Evolutionary conservation across 495 filamentous ascomycete species (phyloP), one percentile per base, ranked within the genome.

Genomic region (Daldinia caldariorum): DNA sequence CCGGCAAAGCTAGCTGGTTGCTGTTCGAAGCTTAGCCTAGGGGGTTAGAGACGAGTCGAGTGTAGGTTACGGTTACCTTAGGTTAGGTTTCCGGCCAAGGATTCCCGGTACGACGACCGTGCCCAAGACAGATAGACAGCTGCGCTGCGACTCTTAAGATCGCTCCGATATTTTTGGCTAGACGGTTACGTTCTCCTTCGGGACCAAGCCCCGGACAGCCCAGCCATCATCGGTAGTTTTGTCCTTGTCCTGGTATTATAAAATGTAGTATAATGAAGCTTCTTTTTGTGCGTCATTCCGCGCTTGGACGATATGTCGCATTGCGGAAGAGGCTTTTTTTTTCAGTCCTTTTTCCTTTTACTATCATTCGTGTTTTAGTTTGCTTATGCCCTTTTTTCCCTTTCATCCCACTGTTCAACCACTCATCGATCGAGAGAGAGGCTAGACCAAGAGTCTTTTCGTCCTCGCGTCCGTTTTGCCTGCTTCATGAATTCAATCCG

Each of bases 131-230:
- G 67, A 70, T 43, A 69, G 64, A 67, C 64, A 64, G 69, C 70
- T 72, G 70, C 70, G 70, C 61, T 72, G 60, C 70, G 61, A 72
- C 70, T 65, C 70, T 72, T 68, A 68, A 68, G 65, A 68, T 72
- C 65, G 65, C 70, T 72, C 65, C 61, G 65, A 72, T 72, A 68
- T 72, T 72, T 72, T 47, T 72, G 70, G 65, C 70, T 72, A 63
- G 70, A 72, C 65, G 70, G 70, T 72, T 72, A 71, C 62, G 39
- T 66, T 58, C 69, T 58, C 65, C 65, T 69, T 72, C 70, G 70
- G 70, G 61, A 72, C 70, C 65, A 72, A 61, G 57, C 70, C 16
- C 70, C 65, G 57, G 65, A 65, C 70, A 72, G 61, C 61, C 18
- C 70, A 68, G 61, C 65, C 65, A 31, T 69, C 65, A 31, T 69